These are phyloP conservation scores for Hyphodiscus hymeniophilus DNA, from an alignment of 495 filamentous ascomycete genomes.

Conservation along the genomic window DNA sequence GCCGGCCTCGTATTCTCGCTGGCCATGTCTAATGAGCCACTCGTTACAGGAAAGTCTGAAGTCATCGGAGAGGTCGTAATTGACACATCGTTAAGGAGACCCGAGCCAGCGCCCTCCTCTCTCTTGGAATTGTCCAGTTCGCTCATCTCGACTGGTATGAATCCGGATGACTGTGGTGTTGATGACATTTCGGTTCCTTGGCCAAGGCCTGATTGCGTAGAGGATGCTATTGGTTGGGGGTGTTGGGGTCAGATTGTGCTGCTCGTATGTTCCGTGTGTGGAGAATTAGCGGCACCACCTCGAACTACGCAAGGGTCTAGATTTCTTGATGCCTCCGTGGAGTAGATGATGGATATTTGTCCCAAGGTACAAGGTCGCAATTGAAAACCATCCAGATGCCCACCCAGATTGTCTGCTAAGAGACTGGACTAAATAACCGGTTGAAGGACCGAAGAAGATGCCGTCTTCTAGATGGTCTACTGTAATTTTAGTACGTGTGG, in stretches of 20 bases:
- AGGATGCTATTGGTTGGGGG: constrained; percentile 16
- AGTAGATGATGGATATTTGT: too few species aligned
- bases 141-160: constrained; percentile 13
- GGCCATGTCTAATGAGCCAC: background rate
- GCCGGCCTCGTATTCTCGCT: constrained; percentile 9
- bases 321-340: too few species aligned
- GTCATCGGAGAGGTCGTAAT: constrained; percentile 12
- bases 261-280: too few species aligned
- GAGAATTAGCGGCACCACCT: too few species aligned
- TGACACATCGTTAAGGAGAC: constrained; percentile 11
- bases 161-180: constrained; percentile 3
- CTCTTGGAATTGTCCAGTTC: constrained; percentile 10
- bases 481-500: too few species aligned
- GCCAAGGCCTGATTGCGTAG: constrained; percentile 8
- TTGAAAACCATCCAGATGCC: too few species aligned
- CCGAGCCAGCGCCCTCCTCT: constrained; percentile 12
- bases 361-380: too few species aligned
- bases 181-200: constrained; percentile 8
- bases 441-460: too few species aligned
- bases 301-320: too few species aligned
- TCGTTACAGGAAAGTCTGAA: constrained; percentile 2
- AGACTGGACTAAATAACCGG: too few species aligned
- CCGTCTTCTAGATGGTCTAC: too few species aligned
- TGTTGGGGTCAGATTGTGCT: background rate
- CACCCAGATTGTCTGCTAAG: too few species aligned